These are phyloP conservation scores for Ophiostoma piceae DNA, from an alignment of 2,329 filamentous ascomycete species.

Conservation along the genomic window DNA sequence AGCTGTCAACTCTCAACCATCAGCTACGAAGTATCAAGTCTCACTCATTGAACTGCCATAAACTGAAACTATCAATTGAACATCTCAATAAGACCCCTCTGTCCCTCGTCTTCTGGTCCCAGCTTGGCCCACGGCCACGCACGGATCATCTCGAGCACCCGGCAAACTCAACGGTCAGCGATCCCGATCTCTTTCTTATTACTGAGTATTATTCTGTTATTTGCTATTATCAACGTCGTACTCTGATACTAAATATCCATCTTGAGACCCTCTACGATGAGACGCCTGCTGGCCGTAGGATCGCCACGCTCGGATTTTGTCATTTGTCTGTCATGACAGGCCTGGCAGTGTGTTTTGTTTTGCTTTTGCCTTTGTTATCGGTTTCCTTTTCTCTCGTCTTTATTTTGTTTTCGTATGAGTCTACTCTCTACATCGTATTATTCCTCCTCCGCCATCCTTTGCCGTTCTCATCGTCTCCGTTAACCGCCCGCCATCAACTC, in stretches of 20 bases:
- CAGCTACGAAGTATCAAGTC: too few species aligned
- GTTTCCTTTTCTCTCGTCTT: background rate
- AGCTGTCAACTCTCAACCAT: too few species aligned
- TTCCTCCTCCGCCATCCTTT: background rate
- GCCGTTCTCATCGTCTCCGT: background rate
- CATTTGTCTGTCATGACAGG: background rate
- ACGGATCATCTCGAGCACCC: slow-evolving; percentile 10
- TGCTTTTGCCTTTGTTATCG: too few species aligned
- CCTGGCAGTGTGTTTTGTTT: background rate
- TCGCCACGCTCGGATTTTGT: background rate
- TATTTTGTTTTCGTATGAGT: background rate
- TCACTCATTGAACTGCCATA: too few species aligned
- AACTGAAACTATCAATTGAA: too few species aligned
- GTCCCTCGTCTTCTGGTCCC: background rate
- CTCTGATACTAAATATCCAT: background rate
- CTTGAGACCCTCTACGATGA: background rate
- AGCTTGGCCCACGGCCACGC: background rate
- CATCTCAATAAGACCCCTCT: too few species aligned
- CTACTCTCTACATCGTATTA: background rate
- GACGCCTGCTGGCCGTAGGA: background rate
- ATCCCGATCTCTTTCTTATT: background rate
- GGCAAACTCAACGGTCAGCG: slow-evolving; percentile 3
- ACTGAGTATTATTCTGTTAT: background rate
- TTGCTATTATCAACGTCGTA: too few species aligned
- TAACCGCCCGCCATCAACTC: background rate